Base-by-base conservation (phyloP, 2,329 filamentous ascomycete species). In the Rosellinia necatrix region DNA sequence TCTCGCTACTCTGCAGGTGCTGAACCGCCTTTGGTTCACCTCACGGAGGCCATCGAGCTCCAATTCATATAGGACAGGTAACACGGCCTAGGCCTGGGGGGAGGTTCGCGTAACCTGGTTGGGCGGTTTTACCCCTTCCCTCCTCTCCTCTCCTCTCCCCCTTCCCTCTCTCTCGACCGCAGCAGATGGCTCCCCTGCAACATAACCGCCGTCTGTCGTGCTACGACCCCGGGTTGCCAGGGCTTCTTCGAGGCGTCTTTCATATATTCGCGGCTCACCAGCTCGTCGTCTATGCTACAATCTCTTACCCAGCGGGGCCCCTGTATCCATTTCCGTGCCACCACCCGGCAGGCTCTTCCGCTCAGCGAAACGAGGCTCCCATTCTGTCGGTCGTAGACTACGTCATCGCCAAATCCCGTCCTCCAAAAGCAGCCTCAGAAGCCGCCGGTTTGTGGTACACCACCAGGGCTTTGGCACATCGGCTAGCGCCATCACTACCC, bases 121-220 rank as follows among this genome's bases (percentile, higher is more conserved):
- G 8, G 25, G 34, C 12, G 30, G 48, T 52, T 41, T 56, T 48
- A 37, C 25, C 17, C 6, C 43, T 19, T 12, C 29, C 10, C 21
- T n/a, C 42, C n/a, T n/a, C n/a, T n/a, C n/a, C n/a, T n/a, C n/a
- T n/a, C n/a, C n/a, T n/a, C n/a, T n/a, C n/a, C n/a, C n/a, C n/a
- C n/a, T n/a, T n/a, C n/a, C n/a, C n/a, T n/a, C n/a, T n/a, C n/a
- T n/a, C n/a, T n/a, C n/a, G n/a, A n/a, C n/a, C n/a, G n/a, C n/a
- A n/a, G n/a, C n/a, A n/a, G n/a, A n/a, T n/a, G n/a, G n/a, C n/a
- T n/a, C n/a, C n/a, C n/a, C n/a, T n/a, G n/a, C n/a, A n/a, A n/a
- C n/a, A n/a, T n/a, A n/a, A 34, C 24, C 41, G 25, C 25, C 53
- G 35, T 32, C 44, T 56, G 42, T 32, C 29, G 58, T 60, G 46